Base-by-base conservation (phyloP, 1,139 yeast genomes). In the Lodderomyces oxycetoniae region DNA sequence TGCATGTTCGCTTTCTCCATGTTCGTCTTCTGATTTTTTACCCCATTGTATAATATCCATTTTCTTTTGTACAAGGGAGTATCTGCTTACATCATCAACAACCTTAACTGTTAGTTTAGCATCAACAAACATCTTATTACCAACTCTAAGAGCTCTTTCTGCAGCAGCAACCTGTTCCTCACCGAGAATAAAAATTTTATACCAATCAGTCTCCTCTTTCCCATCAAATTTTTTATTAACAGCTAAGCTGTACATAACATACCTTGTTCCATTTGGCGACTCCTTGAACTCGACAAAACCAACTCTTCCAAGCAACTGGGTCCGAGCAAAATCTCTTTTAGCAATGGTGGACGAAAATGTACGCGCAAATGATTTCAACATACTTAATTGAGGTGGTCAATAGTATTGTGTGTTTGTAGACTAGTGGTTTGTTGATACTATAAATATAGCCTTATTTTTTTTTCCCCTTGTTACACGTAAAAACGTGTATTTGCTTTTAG, bases 261-360 rank as follows among this genome's bases (percentile, higher is more conserved):
- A 67, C 39, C 61, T 64, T 29, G 43, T 46, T 25, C 70, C 71
- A 36, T 56, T 60, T 37, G 53, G 58, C 41, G 68, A 58, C 53
- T 67, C 72, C 44, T 55, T 62, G 40, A 55, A 47, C 33, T 57
- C 49, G 36, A 67, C 59, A 36, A 42, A 52, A 12, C 73, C 74
- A 15, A 68, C 71, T 19, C 63, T 55, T 16, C 74, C 74, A 33
- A 66, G 48, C 42, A 68, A 53, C 47, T 60, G 67, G 54, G 64
- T 60, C 40, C 59, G 62, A 43, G 74, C 74, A 45, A 67, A 66
- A 13, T 63, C 56, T 23, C 39, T 43, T 50, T 63, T 61, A 28
- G 52, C 34, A 11, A 59, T 41, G 23, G 65, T 45, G 33, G 59
- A 45, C 23, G 70, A 55, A 41, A 68, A 63, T 21, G 57, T 44